Evolutionary conservation across 129 eudicot genomes (phyloP).

Genomic region (Flaveria sonorensis): DNA sequence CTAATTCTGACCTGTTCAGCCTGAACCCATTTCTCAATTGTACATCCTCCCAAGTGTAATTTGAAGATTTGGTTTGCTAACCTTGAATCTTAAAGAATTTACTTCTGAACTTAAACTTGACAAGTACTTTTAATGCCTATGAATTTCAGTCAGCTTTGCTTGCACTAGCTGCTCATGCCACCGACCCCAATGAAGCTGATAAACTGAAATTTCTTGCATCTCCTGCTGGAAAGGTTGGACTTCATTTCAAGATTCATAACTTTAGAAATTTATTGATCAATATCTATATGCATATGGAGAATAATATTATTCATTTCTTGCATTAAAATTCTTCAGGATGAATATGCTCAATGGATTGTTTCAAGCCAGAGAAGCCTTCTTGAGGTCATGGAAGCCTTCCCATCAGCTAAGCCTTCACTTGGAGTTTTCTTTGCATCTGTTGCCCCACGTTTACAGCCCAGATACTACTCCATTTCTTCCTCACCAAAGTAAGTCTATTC

Average conservation of each 20-base stretch:
- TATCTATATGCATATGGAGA: not conserved
- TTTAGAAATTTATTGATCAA: not conserved
- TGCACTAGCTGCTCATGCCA: conserved; percentile 85
- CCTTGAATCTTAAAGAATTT: not conserved
- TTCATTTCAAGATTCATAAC: not conserved
- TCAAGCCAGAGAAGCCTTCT: conserved; percentile 74
- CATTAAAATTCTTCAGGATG: conserved; percentile 49
- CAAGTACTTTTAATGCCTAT: conserved; percentile 14
- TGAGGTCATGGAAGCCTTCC: conserved; percentile 76
- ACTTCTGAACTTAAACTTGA: not conserved
- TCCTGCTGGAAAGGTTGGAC: conserved; percentile 76
- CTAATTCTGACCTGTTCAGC: not conserved
- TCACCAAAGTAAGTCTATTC: conserved; percentile 57
- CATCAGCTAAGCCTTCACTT: conserved; percentile 81
- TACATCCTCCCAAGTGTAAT: not conserved
- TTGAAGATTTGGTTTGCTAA: not conserved
- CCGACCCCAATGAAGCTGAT: conserved; percentile 71
- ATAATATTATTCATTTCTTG: not conserved
- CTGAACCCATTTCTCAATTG: not conserved
- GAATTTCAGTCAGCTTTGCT: conserved; percentile 62
- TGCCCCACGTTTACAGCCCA: conserved; percentile 74
- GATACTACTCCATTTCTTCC: conserved; percentile 84
- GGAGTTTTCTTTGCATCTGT: conserved; percentile 86
- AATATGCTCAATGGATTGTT: conserved; percentile 69
- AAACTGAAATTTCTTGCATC: conserved; percentile 65